Percentiles rank a stretch among this genome's conserved stretches.
phyloP scores from a whole-genome alignment of 1,139 yeast species.

The Magnusiomyces starmeri region DNA sequence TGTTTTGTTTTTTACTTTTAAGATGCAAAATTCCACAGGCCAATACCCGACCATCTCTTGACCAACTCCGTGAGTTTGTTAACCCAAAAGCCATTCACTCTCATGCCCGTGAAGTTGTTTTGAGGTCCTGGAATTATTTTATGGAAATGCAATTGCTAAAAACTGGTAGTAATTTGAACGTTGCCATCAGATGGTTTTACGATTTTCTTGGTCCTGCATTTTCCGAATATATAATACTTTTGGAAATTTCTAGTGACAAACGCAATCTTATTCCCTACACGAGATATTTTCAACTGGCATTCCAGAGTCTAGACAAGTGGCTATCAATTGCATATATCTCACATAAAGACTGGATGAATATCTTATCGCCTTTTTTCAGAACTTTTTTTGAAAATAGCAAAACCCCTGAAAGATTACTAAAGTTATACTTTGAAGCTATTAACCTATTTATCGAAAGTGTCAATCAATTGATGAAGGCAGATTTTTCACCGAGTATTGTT shows the following conservation, averaged over 20 bases:
- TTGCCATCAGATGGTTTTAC: not conserved
- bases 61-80: not conserved
- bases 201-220: not conserved
- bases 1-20: not conserved
- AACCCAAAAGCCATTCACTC: not conserved
- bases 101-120: not conserved
- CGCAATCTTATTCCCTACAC: not conserved
- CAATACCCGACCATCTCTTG: not conserved
- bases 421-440: not conserved
- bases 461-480: not conserved
- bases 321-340: not conserved
- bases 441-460: not conserved
- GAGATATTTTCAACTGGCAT: not conserved
- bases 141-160: not conserved
- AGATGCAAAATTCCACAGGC: not conserved
- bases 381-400: not conserved
- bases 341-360: not conserved
- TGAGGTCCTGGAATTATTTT: not conserved
- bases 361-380: not conserved
- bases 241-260: not conserved
- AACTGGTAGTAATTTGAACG: not conserved
- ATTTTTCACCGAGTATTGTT: not conserved
- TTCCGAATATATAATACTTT: not conserved
- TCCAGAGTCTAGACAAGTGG: not conserved
- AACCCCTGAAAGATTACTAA: not conserved